These are phyloP conservation scores for Cynanchum wilfordii DNA, from an alignment of 257 asterid genomes.

Conservation along the genomic window DNA sequence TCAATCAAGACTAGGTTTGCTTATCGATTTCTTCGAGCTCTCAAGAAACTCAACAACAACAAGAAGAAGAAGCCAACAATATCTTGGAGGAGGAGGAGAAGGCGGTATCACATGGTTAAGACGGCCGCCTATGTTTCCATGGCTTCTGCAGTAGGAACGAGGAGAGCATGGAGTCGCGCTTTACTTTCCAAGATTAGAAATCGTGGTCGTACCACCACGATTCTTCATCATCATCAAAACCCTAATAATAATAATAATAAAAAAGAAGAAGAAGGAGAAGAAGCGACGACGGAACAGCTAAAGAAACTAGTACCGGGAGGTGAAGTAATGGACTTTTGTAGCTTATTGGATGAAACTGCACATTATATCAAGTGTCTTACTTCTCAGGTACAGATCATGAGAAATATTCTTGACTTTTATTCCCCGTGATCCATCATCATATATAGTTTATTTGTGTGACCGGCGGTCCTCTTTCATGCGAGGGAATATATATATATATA, in stretches of 20 bases:
- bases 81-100: background rate
- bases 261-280: no score
- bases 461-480: background rate
- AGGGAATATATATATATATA: background rate
- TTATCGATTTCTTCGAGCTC: slow-evolving; percentile 40
- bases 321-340: slow-evolving; percentile 40
- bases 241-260: no score
- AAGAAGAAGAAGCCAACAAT: background rate
- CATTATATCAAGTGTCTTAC: slow-evolving; percentile 66
- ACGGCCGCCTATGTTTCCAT: slow-evolving; percentile 59
- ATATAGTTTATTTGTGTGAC: background rate
- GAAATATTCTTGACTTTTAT: slow-evolving; percentile 35
- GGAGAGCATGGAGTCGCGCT: slow-evolving; percentile 67
- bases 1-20: slow-evolving; percentile 48
- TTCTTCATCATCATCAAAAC: no score
- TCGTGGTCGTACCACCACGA: slow-evolving; percentile 7
- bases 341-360: slow-evolving; percentile 63
- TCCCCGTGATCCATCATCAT: slow-evolving; percentile 21
- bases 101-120: slow-evolving; percentile 37
- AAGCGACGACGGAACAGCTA: slow-evolving; percentile 19
- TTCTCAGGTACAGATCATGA: slow-evolving; percentile 76
- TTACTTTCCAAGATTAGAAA: slow-evolving; percentile 38
- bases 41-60: slow-evolving; percentile 33
- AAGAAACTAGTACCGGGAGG: slow-evolving; percentile 66
- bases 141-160: slow-evolving; percentile 64